phyloP scores from a whole-genome alignment of 2,329 filamentous ascomycete species.

The Emericellopsis atlantica region DNA sequence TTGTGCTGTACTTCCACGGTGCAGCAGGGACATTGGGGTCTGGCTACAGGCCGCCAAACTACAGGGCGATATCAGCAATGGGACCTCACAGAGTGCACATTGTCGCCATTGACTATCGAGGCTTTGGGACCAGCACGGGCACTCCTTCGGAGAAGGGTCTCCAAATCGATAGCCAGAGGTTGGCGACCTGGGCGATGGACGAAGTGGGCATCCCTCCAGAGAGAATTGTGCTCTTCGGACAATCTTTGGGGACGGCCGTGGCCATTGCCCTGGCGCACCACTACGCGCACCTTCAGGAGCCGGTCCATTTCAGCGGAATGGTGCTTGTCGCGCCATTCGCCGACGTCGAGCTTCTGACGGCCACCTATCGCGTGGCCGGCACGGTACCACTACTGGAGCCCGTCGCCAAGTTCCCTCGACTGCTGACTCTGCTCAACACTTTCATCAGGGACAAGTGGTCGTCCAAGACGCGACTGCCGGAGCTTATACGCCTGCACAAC shows the following conservation, averaged over 20 bases:
- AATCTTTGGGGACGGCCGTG: constrained; percentile 44
- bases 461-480: constrained; percentile 32
- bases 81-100: constrained; percentile 40
- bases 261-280: constrained; percentile 15
- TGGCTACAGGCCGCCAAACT: constrained; percentile 39
- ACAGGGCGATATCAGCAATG: constrained; percentile 39
- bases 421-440: constrained; percentile 30
- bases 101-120: constrained; percentile 48
- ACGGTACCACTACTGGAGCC: constrained; percentile 40
- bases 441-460: constrained; percentile 38
- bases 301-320: constrained; percentile 36
- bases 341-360: constrained; percentile 36
- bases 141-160: constrained; percentile 41
- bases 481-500: constrained; percentile 29
- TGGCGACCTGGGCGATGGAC: constrained; percentile 40
- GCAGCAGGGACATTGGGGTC: constrained; percentile 43
- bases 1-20: constrained; percentile 41
- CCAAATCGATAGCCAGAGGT: constrained; percentile 35
- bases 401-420: constrained; percentile 29
- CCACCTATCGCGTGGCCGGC: constrained; percentile 44
- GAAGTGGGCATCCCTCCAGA: constrained; percentile 36
- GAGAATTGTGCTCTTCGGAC: constrained; percentile 44
- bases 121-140: constrained; percentile 42
- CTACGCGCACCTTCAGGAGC: constrained; percentile 14
- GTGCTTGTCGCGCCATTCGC: constrained; percentile 45